Conservation (phyloP, 768 basidiomycete genomes). For the Mycena kentingensis region DNA sequence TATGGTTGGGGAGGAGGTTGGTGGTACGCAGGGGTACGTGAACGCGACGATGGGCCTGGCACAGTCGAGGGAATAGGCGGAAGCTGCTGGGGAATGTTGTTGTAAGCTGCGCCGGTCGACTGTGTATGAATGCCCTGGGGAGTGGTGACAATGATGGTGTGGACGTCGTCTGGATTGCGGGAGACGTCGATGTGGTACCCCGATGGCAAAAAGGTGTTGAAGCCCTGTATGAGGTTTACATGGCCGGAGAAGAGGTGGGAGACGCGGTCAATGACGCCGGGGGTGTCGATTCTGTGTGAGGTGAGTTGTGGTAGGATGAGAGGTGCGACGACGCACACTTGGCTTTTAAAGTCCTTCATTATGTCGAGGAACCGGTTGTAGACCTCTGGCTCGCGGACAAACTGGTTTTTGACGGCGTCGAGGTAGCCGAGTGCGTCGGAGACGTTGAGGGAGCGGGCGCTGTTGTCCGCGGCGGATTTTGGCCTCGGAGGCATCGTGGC, state of each 20-base stretch:
- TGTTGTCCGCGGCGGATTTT: conserved; percentile 39
- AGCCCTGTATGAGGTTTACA: conserved; percentile 89
- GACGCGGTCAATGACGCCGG: conserved; percentile 94
- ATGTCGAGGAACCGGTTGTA: conserved; percentile 95
- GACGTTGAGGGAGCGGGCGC: conserved; percentile 75
- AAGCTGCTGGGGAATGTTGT: too few species aligned
- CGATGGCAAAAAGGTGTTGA: conserved; percentile 95
- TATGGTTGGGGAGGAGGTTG: conserved; percentile 32
- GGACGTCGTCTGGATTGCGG: conserved; percentile 65
- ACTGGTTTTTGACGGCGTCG: conserved; percentile 92
- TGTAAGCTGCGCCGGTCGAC: too few species aligned
- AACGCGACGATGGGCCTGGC: conserved; percentile 50
- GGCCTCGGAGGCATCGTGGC: conserved; percentile 26
- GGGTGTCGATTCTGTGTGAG: conserved; percentile 86
- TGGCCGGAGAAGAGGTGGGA: conserved; percentile 91
- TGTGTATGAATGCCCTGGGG: conserved; percentile 67
- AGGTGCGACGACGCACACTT: conserved; percentile 58
- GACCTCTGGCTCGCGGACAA: conserved; percentile 86
- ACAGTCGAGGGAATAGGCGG: conserved; percentile 31
- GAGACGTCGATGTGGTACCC: conserved; percentile 93
- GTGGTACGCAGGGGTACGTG: conserved; percentile 56
- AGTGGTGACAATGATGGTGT: conserved; percentile 80
- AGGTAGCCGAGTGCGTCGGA: conserved; percentile 92
- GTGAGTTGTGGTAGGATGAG: conserved; percentile 15
- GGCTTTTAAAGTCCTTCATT: conserved; percentile 99